Percentiles rank a stretch among this genome's conserved stretches.
phyloP scores from a whole-genome alignment of 805 yeast genomes.

The Cyberlindnera mississippiensis region DNA sequence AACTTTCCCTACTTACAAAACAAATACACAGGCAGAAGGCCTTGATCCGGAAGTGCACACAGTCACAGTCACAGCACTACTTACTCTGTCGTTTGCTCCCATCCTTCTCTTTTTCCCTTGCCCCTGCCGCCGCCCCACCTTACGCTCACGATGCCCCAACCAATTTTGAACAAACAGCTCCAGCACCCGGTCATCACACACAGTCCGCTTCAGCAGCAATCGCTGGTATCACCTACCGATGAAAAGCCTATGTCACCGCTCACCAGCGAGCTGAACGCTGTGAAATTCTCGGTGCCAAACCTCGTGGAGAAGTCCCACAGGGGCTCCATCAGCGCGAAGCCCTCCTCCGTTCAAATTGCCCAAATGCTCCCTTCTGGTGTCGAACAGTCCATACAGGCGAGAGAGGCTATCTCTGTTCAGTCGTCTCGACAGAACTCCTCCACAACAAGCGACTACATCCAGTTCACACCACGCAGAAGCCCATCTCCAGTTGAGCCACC shows the following conservation, averaged over 20 bases:
- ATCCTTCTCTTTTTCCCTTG: background rate
- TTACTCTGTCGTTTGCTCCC: background rate
- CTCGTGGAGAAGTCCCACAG: slow-evolving; percentile 42
- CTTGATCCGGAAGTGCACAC: no score
- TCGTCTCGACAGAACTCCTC: slow-evolving; percentile 30
- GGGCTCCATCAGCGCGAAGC: slow-evolving; percentile 54
- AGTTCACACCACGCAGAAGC: slow-evolving; percentile 19
- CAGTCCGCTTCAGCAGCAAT: background rate
- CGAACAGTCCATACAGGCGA: slow-evolving; percentile 8
- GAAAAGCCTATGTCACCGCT: slow-evolving; percentile 12
- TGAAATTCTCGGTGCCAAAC: slow-evolving; percentile 47
- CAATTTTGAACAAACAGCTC: slow-evolving; percentile 16
- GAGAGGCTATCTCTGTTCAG: slow-evolving; percentile 13
- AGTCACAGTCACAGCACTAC: background rate
- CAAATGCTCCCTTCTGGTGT: slow-evolving; percentile 6
- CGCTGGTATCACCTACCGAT: slow-evolving; percentile 1
- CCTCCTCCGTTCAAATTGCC: slow-evolving; percentile 37
- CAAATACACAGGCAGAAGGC: no score
- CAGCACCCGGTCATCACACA: slow-evolving; percentile 2
- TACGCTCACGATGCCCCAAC: slow-evolving; percentile 13
- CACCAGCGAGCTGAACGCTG: slow-evolving; percentile 19
- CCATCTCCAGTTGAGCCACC: slow-evolving; percentile 25
- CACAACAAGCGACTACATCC: slow-evolving; percentile 21
- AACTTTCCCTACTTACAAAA: no score
- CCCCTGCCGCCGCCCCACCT: background rate